Evolutionary conservation across 2,329 filamentous ascomycete genomes (phyloP), one percentile per base, ranked within the genome.

Genomic region (Colletotrichum sp.): DNA sequence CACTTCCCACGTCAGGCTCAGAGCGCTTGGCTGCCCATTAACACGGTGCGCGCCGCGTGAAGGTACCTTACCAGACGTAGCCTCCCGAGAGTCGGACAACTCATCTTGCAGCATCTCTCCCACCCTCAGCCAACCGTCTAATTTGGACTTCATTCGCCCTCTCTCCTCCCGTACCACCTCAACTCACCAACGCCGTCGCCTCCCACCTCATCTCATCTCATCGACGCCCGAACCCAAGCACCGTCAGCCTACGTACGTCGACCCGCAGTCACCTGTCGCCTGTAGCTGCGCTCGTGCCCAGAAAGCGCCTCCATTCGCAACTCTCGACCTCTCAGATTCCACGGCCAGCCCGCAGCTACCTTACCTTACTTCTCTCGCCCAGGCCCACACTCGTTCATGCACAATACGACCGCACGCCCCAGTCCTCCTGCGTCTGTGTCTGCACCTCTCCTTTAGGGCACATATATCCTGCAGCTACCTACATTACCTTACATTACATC

Each of bases 361-460:
- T 48, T 48, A 48, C 38, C 38, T 48, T 48, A 48, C 38, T n/a
- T 61, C 56, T 67, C 69, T 72, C 32, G 56, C 62, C 36, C 65
- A 58, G 78, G 77, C 75, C 80, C 79, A 81, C 80, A 76, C 77
- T 81, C 81, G 81, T 82, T 81, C 81, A 83, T 83, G 81, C 81
- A 83, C 76, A 78, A 80, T 78, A 81, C 78, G 75, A 77, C 77
- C 70, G 73, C 67, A 71, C 43, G 69, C 69, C 71, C 65, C 67
- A 58, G 64, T 62, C 59, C 74, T 74, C 66, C 76, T 77, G 75
- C 76, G 71, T 68, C 71, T 69, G 48, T 59, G 61, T 76, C 78
- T 79, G 80, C 81, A 81, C 72, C 77, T 79, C 81, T 80, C 81
- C 79, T 80, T 79, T 79, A 79, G 80, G 79, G 77, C 79, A 80